These are phyloP conservation scores for Copromyces sp. DNA, from an alignment of 495 filamentous ascomycete genomes.

Conservation along the genomic window DNA sequence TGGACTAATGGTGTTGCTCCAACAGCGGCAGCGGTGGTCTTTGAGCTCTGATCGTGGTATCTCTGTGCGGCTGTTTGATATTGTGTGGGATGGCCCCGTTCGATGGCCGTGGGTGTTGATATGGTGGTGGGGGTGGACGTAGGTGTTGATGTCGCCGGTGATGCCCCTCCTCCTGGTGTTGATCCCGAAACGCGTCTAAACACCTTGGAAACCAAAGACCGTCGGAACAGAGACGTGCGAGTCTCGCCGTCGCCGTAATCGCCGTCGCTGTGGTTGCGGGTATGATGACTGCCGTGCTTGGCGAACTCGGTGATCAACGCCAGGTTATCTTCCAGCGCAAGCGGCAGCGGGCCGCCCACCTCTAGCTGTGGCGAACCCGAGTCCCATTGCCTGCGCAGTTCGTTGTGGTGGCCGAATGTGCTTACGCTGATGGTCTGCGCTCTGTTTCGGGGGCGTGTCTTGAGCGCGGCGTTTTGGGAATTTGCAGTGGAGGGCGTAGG, in stretches of 20 bases:
- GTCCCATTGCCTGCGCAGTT: background rate
- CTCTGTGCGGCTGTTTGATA: background rate
- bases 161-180: background rate
- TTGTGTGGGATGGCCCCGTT: background rate
- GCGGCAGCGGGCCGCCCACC: background rate
- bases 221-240: background rate
- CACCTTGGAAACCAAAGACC: constrained; percentile 9
- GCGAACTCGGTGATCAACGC: background rate
- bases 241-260: background rate
- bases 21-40: background rate
- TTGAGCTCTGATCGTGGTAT: background rate
- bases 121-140: background rate
- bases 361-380: background rate
- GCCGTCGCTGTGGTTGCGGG: background rate
- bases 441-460: background rate
- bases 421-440: background rate
- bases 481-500: background rate
- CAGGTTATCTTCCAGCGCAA: background rate
- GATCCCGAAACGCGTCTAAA: background rate
- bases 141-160: background rate
- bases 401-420: background rate
- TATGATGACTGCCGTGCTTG: background rate
- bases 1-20: background rate
- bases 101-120: background rate
- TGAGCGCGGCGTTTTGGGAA: background rate